Base-by-base conservation (phyloP, 2,329 filamentous ascomycete species). In the Teratosphaeria zuluensis region DNA sequence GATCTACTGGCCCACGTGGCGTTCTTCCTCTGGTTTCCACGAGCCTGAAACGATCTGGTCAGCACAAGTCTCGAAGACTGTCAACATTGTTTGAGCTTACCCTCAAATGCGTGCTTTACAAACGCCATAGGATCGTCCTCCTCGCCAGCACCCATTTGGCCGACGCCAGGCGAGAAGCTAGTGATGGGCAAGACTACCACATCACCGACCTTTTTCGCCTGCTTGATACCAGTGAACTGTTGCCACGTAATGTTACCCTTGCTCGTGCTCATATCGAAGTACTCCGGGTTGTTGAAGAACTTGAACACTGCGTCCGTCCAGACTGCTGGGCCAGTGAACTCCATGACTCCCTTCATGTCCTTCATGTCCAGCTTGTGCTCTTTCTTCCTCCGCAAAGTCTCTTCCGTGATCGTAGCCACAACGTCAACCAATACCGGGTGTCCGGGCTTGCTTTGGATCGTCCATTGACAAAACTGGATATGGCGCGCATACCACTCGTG, bases 401-500 rank as follows among this genome's bases (percentile, higher is more conserved):
- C 84, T 63, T 89, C 81, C 0, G 92, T 96, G 69, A 99, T 92
- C 65, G 86, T 87, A 14, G 88, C 81, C 33, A 99, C 90, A 61
- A 96, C 84, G 61, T 96, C 90, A 62, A 92, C 85, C 59, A 99
- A 81, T 12, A 96, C 85, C 0, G 94, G 94, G 72, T 99, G 94
- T 11, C 94, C 94, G 0, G 92, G 88, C 75, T 99, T 99, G 59
- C 89, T 80, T 74, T 97, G 92, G 63, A 99, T 96, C 1, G 94
- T 99, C 94, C 94, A 99, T 74, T 99, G 94, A 76, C 94, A 99
- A 75, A 99, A 97, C 72, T 97, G 94, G 61, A 99, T 92, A 63
- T 92, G 84, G 60, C 94, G 88, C 63, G 90, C 94, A 78, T 97
- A 99, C 94, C 92, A 97, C 1, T 96, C 80, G 38, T 84, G 82